phyloP scores from a whole-genome alignment of 306 rosid species.

The Trichosanthes cucumerina region DNA sequence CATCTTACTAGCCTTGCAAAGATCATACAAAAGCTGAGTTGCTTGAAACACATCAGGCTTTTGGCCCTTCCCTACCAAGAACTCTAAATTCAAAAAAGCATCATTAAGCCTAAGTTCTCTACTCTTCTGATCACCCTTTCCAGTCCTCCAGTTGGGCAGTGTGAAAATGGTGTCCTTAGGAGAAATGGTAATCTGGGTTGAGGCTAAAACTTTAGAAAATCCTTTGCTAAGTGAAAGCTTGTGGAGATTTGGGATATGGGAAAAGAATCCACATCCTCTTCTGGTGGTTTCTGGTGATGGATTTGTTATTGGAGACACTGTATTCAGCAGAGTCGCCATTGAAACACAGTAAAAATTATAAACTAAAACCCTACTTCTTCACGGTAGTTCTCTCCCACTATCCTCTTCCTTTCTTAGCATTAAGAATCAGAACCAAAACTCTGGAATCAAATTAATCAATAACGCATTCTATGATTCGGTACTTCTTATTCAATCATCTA shows the following conservation, averaged over 20 bases:
- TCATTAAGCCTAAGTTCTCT: slow-evolving; percentile 44
- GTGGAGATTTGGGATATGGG: slow-evolving; percentile 32
- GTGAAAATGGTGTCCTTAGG: slow-evolving; percentile 50
- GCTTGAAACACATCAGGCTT: slow-evolving; percentile 67
- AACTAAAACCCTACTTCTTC: not conserved
- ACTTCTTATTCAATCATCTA: not conserved
- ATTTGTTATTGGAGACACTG: slow-evolving; percentile 34
- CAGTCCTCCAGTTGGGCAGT: slow-evolving; percentile 60
- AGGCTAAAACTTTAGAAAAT: slow-evolving; percentile 60
- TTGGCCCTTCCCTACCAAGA: slow-evolving; percentile 54
- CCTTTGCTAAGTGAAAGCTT: slow-evolving; percentile 38
- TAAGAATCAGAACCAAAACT: not conserved
- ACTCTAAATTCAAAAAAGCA: slow-evolving; percentile 58
- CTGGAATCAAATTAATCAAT: not conserved
- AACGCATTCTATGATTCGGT: not conserved
- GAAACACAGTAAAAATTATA: not conserved
- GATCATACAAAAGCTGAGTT: slow-evolving; percentile 79
- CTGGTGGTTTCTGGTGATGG: slow-evolving; percentile 28
- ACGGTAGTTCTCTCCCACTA: not conserved
- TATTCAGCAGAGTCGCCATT: slow-evolving; percentile 49
- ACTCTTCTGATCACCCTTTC: slow-evolving; percentile 38
- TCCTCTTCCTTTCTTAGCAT: not conserved
- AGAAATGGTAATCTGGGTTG: slow-evolving; percentile 46
- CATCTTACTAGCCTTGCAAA: slow-evolving; percentile 54
- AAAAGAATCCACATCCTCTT: slow-evolving; percentile 33